Percentiles rank a stretch among this genome's conserved stretches.
Conservation (phyloP, 2,329 filamentous ascomycete genomes). For the Microascus cirrosus region DNA sequence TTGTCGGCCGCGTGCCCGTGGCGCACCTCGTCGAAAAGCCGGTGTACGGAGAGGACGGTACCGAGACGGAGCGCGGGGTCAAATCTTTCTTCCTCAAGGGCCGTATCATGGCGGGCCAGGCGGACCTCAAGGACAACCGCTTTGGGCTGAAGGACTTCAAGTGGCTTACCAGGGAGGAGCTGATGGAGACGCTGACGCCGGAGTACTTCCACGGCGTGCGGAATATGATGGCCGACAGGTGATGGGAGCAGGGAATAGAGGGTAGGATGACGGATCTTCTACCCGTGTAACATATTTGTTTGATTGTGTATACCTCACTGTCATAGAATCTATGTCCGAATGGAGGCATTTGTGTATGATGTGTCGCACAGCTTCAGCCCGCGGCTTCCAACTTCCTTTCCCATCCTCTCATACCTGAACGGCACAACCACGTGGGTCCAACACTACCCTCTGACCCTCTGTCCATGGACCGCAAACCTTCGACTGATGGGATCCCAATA, state of each 20-base stretch:
- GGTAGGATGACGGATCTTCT: neutral
- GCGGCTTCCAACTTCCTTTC: neutral
- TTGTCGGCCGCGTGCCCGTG: constrained; percentile 82
- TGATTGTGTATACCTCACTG: constrained; percentile 3
- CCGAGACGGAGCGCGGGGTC: constrained; percentile 43
- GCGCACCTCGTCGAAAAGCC: constrained; percentile 60
- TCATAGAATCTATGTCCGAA: constrained; percentile 2
- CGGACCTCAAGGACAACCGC: constrained; percentile 60
- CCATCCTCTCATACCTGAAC: neutral
- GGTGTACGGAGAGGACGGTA: constrained; percentile 28
- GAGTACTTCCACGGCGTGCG: constrained; percentile 65
- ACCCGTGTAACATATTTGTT: constrained; percentile 1
- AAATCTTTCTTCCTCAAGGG: constrained; percentile 96
- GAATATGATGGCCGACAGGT: constrained; percentile 78
- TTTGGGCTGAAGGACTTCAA: constrained; percentile 72
- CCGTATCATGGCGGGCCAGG: constrained; percentile 95
- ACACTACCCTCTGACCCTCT: neutral
- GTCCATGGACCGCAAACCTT: constrained; percentile 9
- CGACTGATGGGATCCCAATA: constrained; percentile 13
- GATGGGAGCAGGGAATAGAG: constrained; percentile 11
- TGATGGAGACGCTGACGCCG: constrained; percentile 52
- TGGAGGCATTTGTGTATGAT: neutral
- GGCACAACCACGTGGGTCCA: neutral
- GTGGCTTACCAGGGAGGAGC: constrained; percentile 87
- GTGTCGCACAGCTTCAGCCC: neutral